phyloP scores from a whole-genome alignment of 140 eudicot genomes.

The Flaveria floridana region DNA sequence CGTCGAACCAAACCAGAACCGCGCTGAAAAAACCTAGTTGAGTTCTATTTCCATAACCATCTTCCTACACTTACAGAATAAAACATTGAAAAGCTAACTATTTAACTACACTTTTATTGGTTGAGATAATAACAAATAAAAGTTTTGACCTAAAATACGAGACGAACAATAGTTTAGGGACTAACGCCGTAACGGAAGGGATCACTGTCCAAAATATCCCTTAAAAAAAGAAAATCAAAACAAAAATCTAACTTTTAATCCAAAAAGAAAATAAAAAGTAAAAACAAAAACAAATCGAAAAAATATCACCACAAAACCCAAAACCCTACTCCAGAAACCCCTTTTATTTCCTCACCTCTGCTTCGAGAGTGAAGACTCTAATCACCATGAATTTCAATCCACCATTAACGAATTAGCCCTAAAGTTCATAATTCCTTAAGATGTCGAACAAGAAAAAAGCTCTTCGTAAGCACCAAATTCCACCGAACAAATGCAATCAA shows the following conservation, averaged over 20 bases:
- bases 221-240: background rate
- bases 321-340: constrained; percentile 58
- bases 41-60: too few relatives aligned
- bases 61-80: too few relatives aligned
- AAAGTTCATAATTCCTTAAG: background rate
- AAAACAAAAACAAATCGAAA: constrained; percentile 18
- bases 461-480: constrained; percentile 34
- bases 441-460: constrained; percentile 38
- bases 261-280: background rate
- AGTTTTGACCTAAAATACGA: background rate
- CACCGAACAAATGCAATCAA: constrained; percentile 25
- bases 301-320: constrained; percentile 51
- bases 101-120: background rate
- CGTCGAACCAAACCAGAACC: too few relatives aligned
- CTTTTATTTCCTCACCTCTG: constrained; percentile 20
- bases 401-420: constrained; percentile 28
- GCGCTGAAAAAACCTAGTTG: too few relatives aligned
- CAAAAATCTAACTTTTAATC: constrained; percentile 11
- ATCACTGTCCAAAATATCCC: constrained; percentile 30
- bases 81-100: too few relatives aligned
- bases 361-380: constrained; percentile 25
- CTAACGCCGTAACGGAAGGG: background rate
- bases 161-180: background rate
- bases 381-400: constrained; percentile 30
- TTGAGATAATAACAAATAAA: background rate